Percentiles rank a stretch among this genome's conserved stretches.
These are phyloP conservation scores for Botrytis tulipae DNA, from an alignment of 2,329 filamentous ascomycete species.

Conservation along the genomic window DNA sequence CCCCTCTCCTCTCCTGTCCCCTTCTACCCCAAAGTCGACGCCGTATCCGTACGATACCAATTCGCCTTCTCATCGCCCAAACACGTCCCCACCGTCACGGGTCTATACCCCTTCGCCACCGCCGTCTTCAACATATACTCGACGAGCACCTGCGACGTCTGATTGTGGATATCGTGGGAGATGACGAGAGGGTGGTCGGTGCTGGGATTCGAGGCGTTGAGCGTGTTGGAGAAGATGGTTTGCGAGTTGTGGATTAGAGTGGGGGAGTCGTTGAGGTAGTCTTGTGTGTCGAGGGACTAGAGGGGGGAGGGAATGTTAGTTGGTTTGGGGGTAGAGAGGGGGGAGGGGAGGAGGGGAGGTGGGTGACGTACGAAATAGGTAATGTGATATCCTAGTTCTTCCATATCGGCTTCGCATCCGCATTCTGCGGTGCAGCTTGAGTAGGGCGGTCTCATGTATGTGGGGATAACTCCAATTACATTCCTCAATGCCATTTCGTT, in stretches of 20 bases:
- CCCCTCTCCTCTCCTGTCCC: background rate
- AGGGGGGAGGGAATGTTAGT: conserved; percentile 4
- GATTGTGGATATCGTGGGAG: conserved; percentile 41
- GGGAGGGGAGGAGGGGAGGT: too few relatives aligned
- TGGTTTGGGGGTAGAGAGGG: background rate
- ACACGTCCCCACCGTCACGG: conserved; percentile 47
- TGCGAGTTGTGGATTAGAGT: conserved; percentile 46
- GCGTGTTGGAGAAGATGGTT: conserved; percentile 37
- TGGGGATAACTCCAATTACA: conserved; percentile 52
- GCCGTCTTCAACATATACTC: conserved; percentile 37
- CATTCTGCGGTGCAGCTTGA: conserved; percentile 44
- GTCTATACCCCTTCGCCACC: conserved; percentile 38
- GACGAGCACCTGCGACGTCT: conserved; percentile 36
- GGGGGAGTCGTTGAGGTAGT: conserved; percentile 48
- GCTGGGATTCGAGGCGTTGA: conserved; percentile 16
- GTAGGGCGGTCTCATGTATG: conserved; percentile 50
- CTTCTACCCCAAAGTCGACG: background rate
- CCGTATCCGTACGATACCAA: conserved; percentile 43
- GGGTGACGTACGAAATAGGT: conserved; percentile 44
- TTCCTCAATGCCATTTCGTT: conserved; percentile 56
- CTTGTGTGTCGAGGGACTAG: conserved; percentile 46
- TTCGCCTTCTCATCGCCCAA: conserved; percentile 41
- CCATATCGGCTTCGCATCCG: conserved; percentile 41
- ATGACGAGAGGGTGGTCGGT: conserved; percentile 43
- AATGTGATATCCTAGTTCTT: conserved; percentile 46